Conservation (phyloP, 1,284 basidiomycete genomes). For the Cutaneotrichosporon dermatis region DNA sequence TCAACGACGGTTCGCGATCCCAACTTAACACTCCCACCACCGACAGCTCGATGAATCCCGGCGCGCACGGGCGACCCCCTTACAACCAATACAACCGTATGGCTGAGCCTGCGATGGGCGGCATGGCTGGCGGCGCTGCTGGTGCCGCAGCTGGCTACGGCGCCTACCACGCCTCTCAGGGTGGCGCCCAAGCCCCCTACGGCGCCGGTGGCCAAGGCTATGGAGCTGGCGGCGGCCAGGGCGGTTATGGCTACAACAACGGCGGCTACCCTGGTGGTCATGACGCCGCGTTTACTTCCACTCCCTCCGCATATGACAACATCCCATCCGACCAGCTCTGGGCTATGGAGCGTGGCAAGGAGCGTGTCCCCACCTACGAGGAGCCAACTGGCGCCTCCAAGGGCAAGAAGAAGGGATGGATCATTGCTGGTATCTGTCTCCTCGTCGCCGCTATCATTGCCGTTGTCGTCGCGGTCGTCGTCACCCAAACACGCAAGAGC, state of each 20-base stretch:
- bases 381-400: background rate
- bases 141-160: conserved; percentile 5
- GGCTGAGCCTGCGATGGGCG: background rate
- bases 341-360: conserved; percentile 16
- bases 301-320: conserved; percentile 1
- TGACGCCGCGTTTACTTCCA: no score
- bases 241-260: background rate
- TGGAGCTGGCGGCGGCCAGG: background rate
- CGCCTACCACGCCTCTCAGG: background rate
- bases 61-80: background rate
- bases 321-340: conserved; percentile 18
- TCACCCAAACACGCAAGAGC: conserved; percentile 28
- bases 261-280: background rate
- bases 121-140: background rate
- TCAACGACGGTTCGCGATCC: conserved; percentile 4
- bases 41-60: conserved; percentile 11
- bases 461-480: conserved; percentile 28
- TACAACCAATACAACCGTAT: conserved; percentile 7
- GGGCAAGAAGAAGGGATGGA: conserved; percentile 22
- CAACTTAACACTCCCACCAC: background rate
- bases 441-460: conserved; percentile 25
- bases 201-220: background rate
- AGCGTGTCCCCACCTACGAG: conserved; percentile 6
- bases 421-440: conserved; percentile 27
- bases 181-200: background rate